These are phyloP conservation scores for Psophocarpus tetragonolobus DNA, from an alignment of 306 rosid species.

Conservation along the genomic window DNA sequence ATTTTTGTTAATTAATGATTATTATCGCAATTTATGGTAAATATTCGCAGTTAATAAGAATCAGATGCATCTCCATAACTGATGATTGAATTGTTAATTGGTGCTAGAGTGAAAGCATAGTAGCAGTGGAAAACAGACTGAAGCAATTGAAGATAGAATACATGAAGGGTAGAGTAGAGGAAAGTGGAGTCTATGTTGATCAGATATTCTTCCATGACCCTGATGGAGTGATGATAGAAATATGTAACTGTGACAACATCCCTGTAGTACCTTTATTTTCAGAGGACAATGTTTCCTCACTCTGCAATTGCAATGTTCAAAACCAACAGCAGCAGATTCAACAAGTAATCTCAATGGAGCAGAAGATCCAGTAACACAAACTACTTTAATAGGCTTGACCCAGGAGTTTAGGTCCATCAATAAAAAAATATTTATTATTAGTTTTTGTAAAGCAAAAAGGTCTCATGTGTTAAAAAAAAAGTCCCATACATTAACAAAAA, in stretches of 20 bases:
- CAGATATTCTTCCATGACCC: constrained; percentile 88
- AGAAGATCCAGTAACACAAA: not conserved
- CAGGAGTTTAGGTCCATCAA: too few relatives aligned
- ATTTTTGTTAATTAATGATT: too few relatives aligned
- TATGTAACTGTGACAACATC: constrained; percentile 75
- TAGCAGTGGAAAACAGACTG: constrained; percentile 50
- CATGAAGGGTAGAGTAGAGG: constrained; percentile 59
- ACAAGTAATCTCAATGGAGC: constrained; percentile 29
- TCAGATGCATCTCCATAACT: too few relatives aligned
- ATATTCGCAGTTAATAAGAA: too few relatives aligned
- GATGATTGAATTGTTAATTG: not conserved
- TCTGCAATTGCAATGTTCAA: constrained; percentile 40
- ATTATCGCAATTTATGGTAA: too few relatives aligned
- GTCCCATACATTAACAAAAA: too few relatives aligned
- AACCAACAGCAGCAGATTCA: constrained; percentile 30
- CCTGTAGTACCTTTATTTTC: constrained; percentile 59
- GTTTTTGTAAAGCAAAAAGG: too few relatives aligned
- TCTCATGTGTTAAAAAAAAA: too few relatives aligned
- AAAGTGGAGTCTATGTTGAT: constrained; percentile 60
- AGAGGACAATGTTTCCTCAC: constrained; percentile 9
- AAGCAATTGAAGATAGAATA: constrained; percentile 62
- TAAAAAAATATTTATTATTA: too few relatives aligned
- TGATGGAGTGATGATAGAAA: constrained; percentile 72
- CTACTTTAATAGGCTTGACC: too few relatives aligned
- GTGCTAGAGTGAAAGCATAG: constrained; percentile 62